Evolutionary conservation across 352 stramenopile species (phyloP), one percentile per base, ranked within the genome.

Genomic region (Globisporangium iwayamae): DNA sequence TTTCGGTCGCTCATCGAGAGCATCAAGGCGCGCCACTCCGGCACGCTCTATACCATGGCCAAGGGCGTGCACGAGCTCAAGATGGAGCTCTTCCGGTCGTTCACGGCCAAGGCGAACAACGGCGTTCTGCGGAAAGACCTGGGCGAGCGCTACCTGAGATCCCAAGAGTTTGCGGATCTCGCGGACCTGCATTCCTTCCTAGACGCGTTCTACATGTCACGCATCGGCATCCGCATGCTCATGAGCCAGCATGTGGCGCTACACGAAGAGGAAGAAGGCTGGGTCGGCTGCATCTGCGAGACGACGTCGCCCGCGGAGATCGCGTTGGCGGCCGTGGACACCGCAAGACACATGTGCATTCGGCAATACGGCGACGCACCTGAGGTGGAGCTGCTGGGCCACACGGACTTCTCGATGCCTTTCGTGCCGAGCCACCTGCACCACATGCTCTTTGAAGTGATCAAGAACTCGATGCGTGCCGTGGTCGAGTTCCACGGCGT

Each of bases 151-250:
- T 93, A 91, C 70, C 60, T 93, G 28, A 65, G 78, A 60, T 93
- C 85, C 28, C 76, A 91, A 50, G 83, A 93, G 66, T 93, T 96
- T 60, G 83, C 87, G 3, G 87, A 99, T 48, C 83, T 99, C 66
- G 85, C 90, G 43, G 89, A 98, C 65, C 90, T 99, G 51, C 97
- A 99, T 67, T 93, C 92, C 20, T 99, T 99, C 74, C 78, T 99
- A 60, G 98, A 99, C 76, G 85, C 92, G 11, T 99, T 99, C 75
- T 99, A 99, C 75, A 98, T 99, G 80, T 98, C 89, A 22, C 84
- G 98, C 38, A 99, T 99, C 67, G 98, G 98, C 47, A 99, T 99
- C 69, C 96, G 98, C 6, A 99, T 99, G 70, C 87, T 99, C 65
- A 99, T 99, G 83, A 98, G 97, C 38, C 98, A 99, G 76, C 99